Evolutionary conservation across 2,329 filamentous ascomycete species (phyloP).

Genomic region (Ophiostoma tasmaniense): DNA sequence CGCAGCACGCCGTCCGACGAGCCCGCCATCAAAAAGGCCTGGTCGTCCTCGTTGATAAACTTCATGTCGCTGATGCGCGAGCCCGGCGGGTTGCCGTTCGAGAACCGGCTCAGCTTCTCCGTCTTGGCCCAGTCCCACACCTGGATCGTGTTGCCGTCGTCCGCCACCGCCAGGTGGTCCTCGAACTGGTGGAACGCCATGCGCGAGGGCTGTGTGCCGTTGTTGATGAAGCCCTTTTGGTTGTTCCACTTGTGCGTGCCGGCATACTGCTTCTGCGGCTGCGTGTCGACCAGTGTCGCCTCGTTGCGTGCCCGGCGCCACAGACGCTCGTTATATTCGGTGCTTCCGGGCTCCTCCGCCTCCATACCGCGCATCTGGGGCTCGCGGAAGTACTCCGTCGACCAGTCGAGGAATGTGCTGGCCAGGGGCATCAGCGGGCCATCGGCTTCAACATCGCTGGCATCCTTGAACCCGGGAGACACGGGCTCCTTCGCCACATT

Average conservation of each 20-base stretch:
- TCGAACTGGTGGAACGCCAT: slow-evolving; percentile 98
- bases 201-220: slow-evolving; percentile 79
- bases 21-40: slow-evolving; percentile 87
- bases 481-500: slow-evolving; percentile 67
- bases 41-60: slow-evolving; percentile 98
- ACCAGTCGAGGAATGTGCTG: slow-evolving; percentile 89
- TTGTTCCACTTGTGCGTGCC: slow-evolving; percentile 82
- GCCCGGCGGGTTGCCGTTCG: slow-evolving; percentile 84
- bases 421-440: slow-evolving; percentile 62
- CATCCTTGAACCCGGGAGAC: slow-evolving; percentile 64
- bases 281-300: slow-evolving; percentile 81
- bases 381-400: slow-evolving; percentile 93
- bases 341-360: slow-evolving; percentile 89
- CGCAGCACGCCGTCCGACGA: slow-evolving; percentile 92
- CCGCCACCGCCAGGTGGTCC: slow-evolving; percentile 85
- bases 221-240: slow-evolving; percentile 75
- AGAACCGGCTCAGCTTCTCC: slow-evolving; percentile 71
- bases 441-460: slow-evolving; percentile 38
- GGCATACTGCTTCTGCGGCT: slow-evolving; percentile 84
- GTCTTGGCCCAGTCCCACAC: slow-evolving; percentile 91
- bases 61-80: slow-evolving; percentile 91
- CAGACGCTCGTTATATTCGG: slow-evolving; percentile 88
- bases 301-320: slow-evolving; percentile 93
- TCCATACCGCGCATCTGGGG: slow-evolving; percentile 97
- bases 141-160: slow-evolving; percentile 82